Evolutionary conservation across 78 protist species (phyloP).

Genomic region (Cavenderia fasciculata): DNA sequence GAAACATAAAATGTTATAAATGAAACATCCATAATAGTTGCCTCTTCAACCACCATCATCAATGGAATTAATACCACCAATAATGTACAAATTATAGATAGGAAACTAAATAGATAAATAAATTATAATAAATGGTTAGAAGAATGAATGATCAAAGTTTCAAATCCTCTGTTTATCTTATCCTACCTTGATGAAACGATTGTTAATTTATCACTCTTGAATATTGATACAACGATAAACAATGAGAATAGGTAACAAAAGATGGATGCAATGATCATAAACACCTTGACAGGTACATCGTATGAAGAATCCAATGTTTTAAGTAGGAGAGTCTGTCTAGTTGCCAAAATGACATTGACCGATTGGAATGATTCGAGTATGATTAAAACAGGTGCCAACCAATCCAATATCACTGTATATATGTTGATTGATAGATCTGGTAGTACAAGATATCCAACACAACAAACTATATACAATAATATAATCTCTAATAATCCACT

Average conservation of each 20-base stretch:
- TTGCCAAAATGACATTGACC: neutral
- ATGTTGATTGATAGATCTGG: neutral
- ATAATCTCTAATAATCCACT: neutral
- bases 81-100: neutral
- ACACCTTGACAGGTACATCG: conserved; percentile 1
- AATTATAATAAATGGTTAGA: neutral
- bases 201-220: neutral
- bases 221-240: neutral
- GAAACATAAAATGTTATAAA: conserved; percentile 10
- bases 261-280: neutral
- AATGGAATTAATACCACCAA: conserved; percentile 6
- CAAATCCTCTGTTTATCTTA: no score
- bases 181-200: neutral
- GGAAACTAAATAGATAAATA: neutral
- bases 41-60: neutral
- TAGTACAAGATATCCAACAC: no score
- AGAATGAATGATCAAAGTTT: neutral
- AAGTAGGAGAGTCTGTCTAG: neutral
- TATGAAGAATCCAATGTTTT: conserved; percentile 9
- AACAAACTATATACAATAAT: neutral
- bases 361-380: neutral
- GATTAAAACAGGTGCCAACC: neutral
- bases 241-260: neutral
- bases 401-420: neutral
- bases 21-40: conserved; percentile 3